A percentile compares a stretch with the other conserved stretches of the same genome.
Evolutionary conservation across 805 yeast genomes (phyloP).

Genomic region (Metschnikowia corniflorae): DNA sequence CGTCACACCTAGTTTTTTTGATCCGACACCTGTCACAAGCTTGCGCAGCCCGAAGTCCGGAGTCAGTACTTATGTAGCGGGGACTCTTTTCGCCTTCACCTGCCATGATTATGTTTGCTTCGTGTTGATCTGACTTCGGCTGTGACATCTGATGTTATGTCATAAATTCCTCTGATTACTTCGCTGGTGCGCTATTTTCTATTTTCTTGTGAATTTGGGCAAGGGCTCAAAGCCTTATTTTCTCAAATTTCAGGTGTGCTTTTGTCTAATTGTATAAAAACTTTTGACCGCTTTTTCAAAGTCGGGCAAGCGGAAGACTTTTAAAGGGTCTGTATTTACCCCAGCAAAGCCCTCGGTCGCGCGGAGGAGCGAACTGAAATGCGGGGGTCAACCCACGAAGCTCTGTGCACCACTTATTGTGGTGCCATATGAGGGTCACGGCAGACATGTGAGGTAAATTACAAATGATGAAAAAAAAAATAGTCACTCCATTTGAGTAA

Average conservation of each 20-base stretch:
- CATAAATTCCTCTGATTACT: too few species aligned
- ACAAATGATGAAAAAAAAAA: not conserved
- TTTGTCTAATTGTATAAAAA: too few species aligned
- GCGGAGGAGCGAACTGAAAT: slow-evolving; percentile 3
- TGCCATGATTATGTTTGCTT: slow-evolving; percentile 1
- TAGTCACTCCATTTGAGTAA: too few species aligned
- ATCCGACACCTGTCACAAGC: slow-evolving; percentile 81
- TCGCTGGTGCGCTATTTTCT: too few species aligned
- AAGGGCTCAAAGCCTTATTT: too few species aligned
- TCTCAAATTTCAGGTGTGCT: too few species aligned
- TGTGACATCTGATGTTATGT: too few species aligned
- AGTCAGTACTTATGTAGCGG: slow-evolving; percentile 32
- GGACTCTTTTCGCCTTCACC: slow-evolving; percentile 8
- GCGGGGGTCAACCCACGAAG: slow-evolving; percentile 2
- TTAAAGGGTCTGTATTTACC: slow-evolving; percentile 9
- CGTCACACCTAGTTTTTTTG: slow-evolving; percentile 75
- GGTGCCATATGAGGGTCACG: not conserved
- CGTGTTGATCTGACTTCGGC: too few species aligned
- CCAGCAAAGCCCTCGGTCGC: slow-evolving; percentile 9
- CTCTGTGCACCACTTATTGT: not conserved
- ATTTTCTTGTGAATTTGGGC: too few species aligned
- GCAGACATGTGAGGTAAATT: not conserved
- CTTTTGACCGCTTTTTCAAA: too few species aligned
- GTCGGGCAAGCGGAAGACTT: slow-evolving; percentile 7
- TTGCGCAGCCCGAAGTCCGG: slow-evolving; percentile 58